A percentile compares a stretch with the other conserved stretches of the same genome.
Evolutionary conservation across 805 yeast species (phyloP).

Genomic region (Wickerhamomyces xylosicus): DNA sequence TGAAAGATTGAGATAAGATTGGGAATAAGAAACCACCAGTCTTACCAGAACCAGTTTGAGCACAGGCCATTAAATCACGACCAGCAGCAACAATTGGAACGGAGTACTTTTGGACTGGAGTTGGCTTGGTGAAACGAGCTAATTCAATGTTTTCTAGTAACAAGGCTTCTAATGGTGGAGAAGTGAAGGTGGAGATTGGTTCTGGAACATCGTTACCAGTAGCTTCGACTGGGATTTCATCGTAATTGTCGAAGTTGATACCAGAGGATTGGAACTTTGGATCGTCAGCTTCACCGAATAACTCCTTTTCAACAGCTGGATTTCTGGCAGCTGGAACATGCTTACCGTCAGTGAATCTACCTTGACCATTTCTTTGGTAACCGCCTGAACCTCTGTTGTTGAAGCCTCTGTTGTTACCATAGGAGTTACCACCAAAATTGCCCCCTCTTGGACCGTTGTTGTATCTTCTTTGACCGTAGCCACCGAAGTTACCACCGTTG

Average conservation of each 20-base stretch:
- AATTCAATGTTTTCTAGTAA: slow-evolving; percentile 78
- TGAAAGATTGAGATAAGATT: slow-evolving; percentile 82
- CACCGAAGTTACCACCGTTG: slow-evolving; percentile 11
- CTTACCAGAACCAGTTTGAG: slow-evolving; percentile 98
- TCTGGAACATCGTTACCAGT: slow-evolving; percentile 93
- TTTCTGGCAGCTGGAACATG: slow-evolving; percentile 76
- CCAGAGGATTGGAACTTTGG: slow-evolving; percentile 83
- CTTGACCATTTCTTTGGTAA: slow-evolving; percentile 45
- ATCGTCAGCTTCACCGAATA: slow-evolving; percentile 69
- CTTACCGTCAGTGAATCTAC: slow-evolving; percentile 78
- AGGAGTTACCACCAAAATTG: slow-evolving; percentile 22
- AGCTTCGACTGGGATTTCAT: slow-evolving; percentile 98
- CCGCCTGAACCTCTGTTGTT: slow-evolving; percentile 23
- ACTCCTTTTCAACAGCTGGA: slow-evolving; percentile 60
- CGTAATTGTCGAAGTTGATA: slow-evolving; percentile 97
- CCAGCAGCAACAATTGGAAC: slow-evolving; percentile 84
- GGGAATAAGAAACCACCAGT: slow-evolving; percentile 99
- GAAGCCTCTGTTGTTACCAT: slow-evolving; percentile 24
- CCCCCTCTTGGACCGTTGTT: slow-evolving; percentile 10
- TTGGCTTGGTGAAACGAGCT: slow-evolving; percentile 91
- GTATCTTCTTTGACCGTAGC: slow-evolving; percentile 19
- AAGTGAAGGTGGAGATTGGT: slow-evolving; percentile 75
- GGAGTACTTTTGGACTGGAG: slow-evolving; percentile 93
- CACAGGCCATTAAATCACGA: slow-evolving; percentile 95
- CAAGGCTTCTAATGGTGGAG: slow-evolving; percentile 85